These are phyloP conservation scores for Lathyrus aphaca DNA, from an alignment of 306 rosid species.

Conservation along the genomic window DNA sequence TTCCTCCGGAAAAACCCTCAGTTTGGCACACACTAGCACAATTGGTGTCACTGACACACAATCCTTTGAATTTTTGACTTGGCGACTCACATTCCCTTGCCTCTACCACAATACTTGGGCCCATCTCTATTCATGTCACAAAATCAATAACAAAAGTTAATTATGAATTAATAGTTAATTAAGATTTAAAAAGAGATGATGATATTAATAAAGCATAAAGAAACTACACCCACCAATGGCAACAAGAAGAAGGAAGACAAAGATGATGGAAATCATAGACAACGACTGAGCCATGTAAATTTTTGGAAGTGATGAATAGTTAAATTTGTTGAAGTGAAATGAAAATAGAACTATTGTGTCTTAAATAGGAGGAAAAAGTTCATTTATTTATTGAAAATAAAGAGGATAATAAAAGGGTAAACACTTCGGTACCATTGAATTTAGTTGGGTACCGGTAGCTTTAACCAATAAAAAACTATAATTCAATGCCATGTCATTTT, in stretches of 20 bases:
- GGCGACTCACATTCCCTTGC: conserved; percentile 47
- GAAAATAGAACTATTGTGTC: not conserved
- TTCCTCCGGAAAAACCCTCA: too few relatives aligned
- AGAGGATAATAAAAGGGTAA: too few relatives aligned
- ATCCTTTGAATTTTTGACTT: conserved; percentile 53
- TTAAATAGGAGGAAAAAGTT: conserved; percentile 33
- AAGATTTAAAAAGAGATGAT: not conserved
- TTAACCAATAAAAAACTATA: too few relatives aligned
- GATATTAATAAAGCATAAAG: not conserved
- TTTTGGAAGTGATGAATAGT: not conserved
- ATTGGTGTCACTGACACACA: not conserved
- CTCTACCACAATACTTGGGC: conserved; percentile 52
- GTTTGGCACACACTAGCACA: too few relatives aligned
- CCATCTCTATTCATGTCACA: not conserved
- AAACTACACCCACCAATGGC: too few relatives aligned
- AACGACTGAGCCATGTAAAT: conserved; percentile 45
- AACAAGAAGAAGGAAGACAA: conserved; percentile 52
- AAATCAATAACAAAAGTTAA: not conserved
- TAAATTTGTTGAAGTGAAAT: not conserved
- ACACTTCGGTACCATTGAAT: too few relatives aligned
- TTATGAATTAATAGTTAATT: not conserved
- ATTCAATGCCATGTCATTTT: too few relatives aligned
- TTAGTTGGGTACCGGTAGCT: too few relatives aligned
- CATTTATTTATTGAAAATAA: too few relatives aligned
- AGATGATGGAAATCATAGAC: conserved; percentile 44